Conservation (phyloP, 139 green algal genomes). For the Chlorella ohadii region DNA sequence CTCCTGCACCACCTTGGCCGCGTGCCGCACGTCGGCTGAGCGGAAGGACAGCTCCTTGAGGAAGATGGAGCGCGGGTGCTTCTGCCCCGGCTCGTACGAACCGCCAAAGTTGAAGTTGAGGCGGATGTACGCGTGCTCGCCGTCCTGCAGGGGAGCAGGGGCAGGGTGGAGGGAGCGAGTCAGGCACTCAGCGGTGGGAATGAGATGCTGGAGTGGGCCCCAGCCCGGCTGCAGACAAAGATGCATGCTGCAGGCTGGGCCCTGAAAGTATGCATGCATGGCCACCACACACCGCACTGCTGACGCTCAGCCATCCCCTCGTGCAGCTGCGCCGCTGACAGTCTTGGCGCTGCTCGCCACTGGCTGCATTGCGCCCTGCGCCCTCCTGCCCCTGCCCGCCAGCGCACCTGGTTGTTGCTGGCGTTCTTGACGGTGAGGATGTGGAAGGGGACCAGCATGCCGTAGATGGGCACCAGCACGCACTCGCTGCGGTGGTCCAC, state of each 20-base stretch:
- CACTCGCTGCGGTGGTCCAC: conserved; percentile 84
- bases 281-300: no score
- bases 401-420: conserved; percentile 61
- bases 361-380: background rate
- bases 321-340: no score
- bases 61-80: conserved; percentile 78
- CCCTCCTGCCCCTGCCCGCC: background rate
- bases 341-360: no score
- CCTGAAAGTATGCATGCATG: no score
- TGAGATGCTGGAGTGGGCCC: no score
- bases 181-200: background rate
- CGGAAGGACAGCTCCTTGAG: conserved; percentile 97
- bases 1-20: conserved; percentile 82
- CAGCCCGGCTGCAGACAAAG: no score
- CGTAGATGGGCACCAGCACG: conserved; percentile 97
- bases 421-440: conserved; percentile 94
- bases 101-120: conserved; percentile 94
- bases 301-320: no score
- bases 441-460: conserved; percentile 97
- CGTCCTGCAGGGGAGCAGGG: conserved; percentile 63
- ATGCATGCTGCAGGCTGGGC: no score
- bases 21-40: conserved; percentile 76
- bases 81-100: conserved; percentile 77
- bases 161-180: no score
- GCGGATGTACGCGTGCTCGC: conserved; percentile 84